Evolutionary conservation across 768 basidiomycete species (phyloP), one percentile per base, ranked within the genome.

Genomic region (Tricholomella constricta): DNA sequence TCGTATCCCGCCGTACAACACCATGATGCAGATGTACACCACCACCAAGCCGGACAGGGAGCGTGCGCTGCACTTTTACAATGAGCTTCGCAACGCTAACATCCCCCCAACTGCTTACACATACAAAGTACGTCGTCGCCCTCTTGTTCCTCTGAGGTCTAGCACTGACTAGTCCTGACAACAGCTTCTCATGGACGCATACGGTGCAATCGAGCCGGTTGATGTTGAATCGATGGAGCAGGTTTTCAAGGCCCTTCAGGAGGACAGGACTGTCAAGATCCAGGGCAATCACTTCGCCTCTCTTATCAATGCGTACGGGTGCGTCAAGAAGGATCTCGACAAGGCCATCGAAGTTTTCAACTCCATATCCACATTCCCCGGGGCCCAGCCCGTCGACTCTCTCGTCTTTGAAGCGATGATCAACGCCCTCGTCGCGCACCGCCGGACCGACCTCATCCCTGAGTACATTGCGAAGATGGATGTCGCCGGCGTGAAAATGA

Each of bases 1-100:
- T 8, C 79, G 94, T 6, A 86, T 97, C 1, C 97, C 96, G 17
- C 96, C 96, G 1, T 99, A 86, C 79, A 99, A 99, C 73, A 94
- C 89, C 29, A 97, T 99, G 94, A 98, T 99, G 83, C 97, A 99
- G 68, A 78, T 96, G 62, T 94, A 93, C 72, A 87, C 89, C 44
- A 84, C 87, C 50, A 94, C 89, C n/a, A 91, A 89, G 68, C 96
- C 94, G 1, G 87, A 91, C 57, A 83, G 94, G 47, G 80, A 79
- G 23, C 80, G 85, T 42, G 90, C 88, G 15, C 70, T 98, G 23
- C 76, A 81, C 60, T 98, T 86, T 67, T 89, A 89, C 68, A 65
- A 88, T 43, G 76, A 82, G 62, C 76, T 99, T 69, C 67, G 74
- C 31, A 65, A 68, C 25, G 85, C 80, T 3, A 70, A 76, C 0